Evolutionary conservation across 495 filamentous ascomycete genomes (phyloP), one percentile per base, ranked within the genome.

Genomic region (Aspergillus haitiensis): DNA sequence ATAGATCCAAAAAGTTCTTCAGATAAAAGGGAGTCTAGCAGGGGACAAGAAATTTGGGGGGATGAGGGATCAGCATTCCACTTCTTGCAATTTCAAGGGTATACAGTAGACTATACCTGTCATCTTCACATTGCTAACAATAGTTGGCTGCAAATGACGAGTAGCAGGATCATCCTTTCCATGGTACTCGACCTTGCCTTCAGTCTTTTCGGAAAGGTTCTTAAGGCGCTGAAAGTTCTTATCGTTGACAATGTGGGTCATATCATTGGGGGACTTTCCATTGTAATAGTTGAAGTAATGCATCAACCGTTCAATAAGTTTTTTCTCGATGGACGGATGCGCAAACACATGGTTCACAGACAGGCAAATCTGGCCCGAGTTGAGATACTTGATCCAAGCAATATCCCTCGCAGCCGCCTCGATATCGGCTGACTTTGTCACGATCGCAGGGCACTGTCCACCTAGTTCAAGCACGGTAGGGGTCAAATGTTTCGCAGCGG

Each of bases 1-100:
- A 96, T 81, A 1, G 93, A 91, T 3, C 92, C 93, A 68, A 97
- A 97, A 36, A 86, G 82, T 75, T 97, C 93, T 42, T 92, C 84
- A 57, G 73, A 67, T 59, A 95, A 76, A 64, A 93, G 80, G n/a
- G 85, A 74, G 68, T 95, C 91, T 40, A 40, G 37, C 37, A n/a
- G 37, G 11, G 21, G 3, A 3, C 21, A 27, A 27, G 21, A 27
- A 27, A 27, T 27, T 27, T 27, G 1, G 1, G 21, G 21, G 21
- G 21, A 27, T 27, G 21, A 27, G 21, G 3, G 21, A 27, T 27
- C 21, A 27, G 21, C 21, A 27, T 27, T 27, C 21, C 21, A 27
- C 21, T 27, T 27, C 21, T 27, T 27, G 21, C 21, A 27, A 27
- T 27, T 18, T 84, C 73, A 7, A 76, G 57, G 59, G 82, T 3